A percentile compares a stretch with the other conserved stretches of the same genome.
Evolutionary conservation across 1,139 yeast species (phyloP).

Genomic region (Blastobotrys persicus): DNA sequence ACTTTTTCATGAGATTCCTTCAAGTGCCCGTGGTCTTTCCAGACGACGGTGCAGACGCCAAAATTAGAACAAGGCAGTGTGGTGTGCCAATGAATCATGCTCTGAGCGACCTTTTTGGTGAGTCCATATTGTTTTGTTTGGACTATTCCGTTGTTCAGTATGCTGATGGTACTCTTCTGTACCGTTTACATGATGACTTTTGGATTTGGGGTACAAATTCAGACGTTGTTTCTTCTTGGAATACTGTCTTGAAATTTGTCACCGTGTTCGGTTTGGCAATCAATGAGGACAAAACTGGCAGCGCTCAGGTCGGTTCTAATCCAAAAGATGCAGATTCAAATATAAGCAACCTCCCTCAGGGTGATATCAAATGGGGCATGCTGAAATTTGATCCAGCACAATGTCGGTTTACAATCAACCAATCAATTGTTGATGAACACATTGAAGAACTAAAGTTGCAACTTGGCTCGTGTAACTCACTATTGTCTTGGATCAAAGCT

Average conservation of each 20-base stretch:
- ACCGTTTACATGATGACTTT: constrained; percentile 24
- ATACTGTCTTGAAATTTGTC: constrained; percentile 18
- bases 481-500: constrained; percentile 20
- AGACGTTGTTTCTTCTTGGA: constrained; percentile 22
- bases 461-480: constrained; percentile 14
- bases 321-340: constrained; percentile 4
- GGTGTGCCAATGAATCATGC: constrained; percentile 22
- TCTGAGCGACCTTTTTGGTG: constrained; percentile 23
- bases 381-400: constrained; percentile 13
- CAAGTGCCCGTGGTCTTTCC: constrained; percentile 17
- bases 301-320: constrained; percentile 14
- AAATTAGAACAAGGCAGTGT: constrained; percentile 10
- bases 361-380: constrained; percentile 22
- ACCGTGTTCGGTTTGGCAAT: constrained; percentile 21
- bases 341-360: constrained; percentile 15
- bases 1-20: constrained; percentile 19
- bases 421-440: constrained; percentile 17
- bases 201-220: constrained; percentile 23
- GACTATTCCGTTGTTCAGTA: constrained; percentile 21
- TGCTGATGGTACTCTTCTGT: constrained; percentile 19
- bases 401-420: constrained; percentile 19
- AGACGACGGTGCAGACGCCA: constrained; percentile 9
- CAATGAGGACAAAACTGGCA: constrained; percentile 25
- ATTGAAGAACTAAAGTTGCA: constrained; percentile 21
- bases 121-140: constrained; percentile 19